These are phyloP conservation scores for Cercospora sojina DNA, from an alignment of 2,329 filamentous ascomycete genomes.

Conservation along the genomic window DNA sequence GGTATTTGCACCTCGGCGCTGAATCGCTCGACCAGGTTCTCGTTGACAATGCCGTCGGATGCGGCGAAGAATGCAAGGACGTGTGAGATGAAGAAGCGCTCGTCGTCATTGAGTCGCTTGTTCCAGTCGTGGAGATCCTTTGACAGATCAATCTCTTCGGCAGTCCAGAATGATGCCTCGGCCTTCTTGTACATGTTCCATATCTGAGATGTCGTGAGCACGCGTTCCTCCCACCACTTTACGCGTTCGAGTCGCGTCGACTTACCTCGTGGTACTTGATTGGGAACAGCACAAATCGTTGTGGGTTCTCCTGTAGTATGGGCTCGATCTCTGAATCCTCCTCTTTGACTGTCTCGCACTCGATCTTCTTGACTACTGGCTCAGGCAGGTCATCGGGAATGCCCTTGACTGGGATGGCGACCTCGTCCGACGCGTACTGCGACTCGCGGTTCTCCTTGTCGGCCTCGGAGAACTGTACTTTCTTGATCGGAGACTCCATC, in stretches of 20 bases:
- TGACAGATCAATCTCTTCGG: conserved; percentile 97
- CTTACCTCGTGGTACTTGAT: conserved; percentile 99
- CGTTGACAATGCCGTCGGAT: conserved; percentile 98
- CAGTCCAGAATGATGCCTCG: conserved; percentile 99
- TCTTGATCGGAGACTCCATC: conserved; percentile 91
- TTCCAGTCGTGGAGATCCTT: conserved; percentile 99
- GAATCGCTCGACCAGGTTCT: conserved; percentile 98
- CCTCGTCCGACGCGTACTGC: conserved; percentile 49
- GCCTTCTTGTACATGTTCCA: conserved; percentile 99
- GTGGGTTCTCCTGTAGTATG: conserved; percentile 88
- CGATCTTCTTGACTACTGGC: conserved; percentile 38
- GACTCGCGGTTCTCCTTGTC: conserved; percentile 78
- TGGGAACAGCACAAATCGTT: conserved; percentile 95
- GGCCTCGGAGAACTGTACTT: conserved; percentile 70
- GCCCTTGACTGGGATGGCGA: conserved; percentile 57
- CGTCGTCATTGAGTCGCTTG: conserved; percentile 93
- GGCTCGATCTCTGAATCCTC: conserved; percentile 77
- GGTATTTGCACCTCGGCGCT: conserved; percentile 94
- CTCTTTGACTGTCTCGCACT: conserved; percentile 55
- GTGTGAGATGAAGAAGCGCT: conserved; percentile 97
- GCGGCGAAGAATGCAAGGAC: conserved; percentile 99
- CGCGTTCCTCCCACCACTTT: conserved; percentile 26
- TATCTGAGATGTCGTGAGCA: conserved; percentile 61
- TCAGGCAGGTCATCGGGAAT: conserved; percentile 47
- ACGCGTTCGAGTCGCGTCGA: conserved; percentile 57